Evolutionary conservation across 177 flowering plant species (phyloP).

Genomic region (Vitis hybrid): DNA sequence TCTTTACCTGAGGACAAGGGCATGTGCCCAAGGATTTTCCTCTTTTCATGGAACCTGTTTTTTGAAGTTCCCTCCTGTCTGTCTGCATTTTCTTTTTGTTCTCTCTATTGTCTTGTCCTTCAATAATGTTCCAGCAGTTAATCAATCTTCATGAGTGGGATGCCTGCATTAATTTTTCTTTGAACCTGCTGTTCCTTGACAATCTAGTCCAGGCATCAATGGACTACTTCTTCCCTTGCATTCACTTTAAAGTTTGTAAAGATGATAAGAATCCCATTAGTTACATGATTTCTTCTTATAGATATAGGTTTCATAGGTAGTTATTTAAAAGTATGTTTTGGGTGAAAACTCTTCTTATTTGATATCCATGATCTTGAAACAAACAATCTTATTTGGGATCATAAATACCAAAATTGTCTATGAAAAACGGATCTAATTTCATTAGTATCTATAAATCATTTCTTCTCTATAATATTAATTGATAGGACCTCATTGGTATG

Average conservation of each 20-base stretch:
- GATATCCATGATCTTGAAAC: no score
- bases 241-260: neutral
- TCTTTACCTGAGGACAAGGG: neutral
- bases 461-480: no score
- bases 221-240: neutral
- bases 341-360: no score
- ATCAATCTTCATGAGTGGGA: neutral
- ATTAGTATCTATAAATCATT: no score
- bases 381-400: no score
- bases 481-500: no score
- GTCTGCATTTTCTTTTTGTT: neutral
- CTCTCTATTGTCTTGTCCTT: neutral
- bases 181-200: neutral
- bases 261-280: neutral
- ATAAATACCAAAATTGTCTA: no score
- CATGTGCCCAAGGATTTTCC: neutral
- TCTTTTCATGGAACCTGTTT: neutral
- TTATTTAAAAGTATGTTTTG: neutral
- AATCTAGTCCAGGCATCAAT: neutral
- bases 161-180: neutral
- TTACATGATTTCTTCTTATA: neutral
- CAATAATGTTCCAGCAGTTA: no score
- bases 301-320: neutral
- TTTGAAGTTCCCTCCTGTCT: neutral
- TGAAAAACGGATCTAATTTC: no score